Base-by-base conservation (phyloP, 73 alveolate genomes). In the Paramecium sonneborni region DNA sequence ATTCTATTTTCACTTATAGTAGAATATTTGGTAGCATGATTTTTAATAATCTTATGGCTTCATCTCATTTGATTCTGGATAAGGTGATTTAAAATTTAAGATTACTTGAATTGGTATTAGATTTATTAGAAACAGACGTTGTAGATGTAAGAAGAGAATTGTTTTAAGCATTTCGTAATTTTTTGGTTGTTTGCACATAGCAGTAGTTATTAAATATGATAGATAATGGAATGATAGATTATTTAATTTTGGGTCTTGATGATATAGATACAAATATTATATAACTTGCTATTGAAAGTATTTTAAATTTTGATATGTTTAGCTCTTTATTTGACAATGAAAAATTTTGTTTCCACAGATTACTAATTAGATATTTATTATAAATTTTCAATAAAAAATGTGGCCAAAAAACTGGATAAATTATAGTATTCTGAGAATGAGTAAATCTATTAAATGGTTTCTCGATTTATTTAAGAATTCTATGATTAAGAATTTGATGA, bases 221-320 rank as follows among this genome's bases (percentile, higher is more conserved):
- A 3, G 84, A 62, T 62, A 62, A 62, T 62, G 84, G 84, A 62
- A 12, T 62, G 7, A 7, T 62, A 62, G 84, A 62, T 62, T 62
- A 62, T 62, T 11, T 30, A 0, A 62, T 24, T 11, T 1, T 14
- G 7, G 84, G 84, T 9, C 84, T 62, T 62, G 84, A 62, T 30
- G 84, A 62, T 62, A 2, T 23, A 0, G 84, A 62, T 62, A 3
- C 14, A 3, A 26, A 26, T 2, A 62, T 62, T 62, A 14, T 62
- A 23, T 12, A 12, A 62, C 1, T 26, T 30, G 21, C 84, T 30
- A 12, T 62, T 32, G 48, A 62, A 62, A 26, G 84, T 62, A 62
- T 2, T 62, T 0, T 26, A 26, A 18, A 0, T 4, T 9, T 18
- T 52, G 18, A 6, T 6, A 62, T 12, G 10, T 1, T 62, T 62